Evolutionary conservation across 805 yeast genomes (phyloP).

Genomic region (Diddensiella caesifluorescens): DNA sequence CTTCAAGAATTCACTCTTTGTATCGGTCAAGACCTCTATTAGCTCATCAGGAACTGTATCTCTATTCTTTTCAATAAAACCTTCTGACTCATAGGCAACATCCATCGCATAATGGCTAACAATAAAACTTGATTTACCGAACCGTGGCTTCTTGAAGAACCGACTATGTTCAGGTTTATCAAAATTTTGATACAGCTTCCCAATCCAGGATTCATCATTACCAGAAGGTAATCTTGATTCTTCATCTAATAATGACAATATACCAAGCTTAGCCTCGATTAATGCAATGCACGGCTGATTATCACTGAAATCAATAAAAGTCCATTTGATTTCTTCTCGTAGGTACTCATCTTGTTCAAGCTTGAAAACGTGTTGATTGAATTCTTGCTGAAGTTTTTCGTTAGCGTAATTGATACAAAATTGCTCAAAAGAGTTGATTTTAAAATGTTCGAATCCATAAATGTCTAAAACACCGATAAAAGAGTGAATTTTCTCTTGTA

Average conservation of each 20-base stretch:
- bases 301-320: constrained; percentile 90
- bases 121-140: constrained; percentile 85
- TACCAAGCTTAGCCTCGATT: constrained; percentile 85
- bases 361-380: constrained; percentile 95
- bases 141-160: constrained; percentile 87
- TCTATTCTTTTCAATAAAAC: constrained; percentile 93
- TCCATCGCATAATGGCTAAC: constrained; percentile 94
- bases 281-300: constrained; percentile 94
- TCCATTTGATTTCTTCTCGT: constrained; percentile 91
- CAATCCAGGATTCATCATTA: constrained; percentile 85
- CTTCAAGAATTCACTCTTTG: constrained; percentile 61
- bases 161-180: constrained; percentile 69
- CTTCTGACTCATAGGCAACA: constrained; percentile 86
- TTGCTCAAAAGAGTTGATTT: constrained; percentile 91
- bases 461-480: constrained; percentile 97
- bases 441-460: constrained; percentile 95
- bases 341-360: constrained; percentile 94
- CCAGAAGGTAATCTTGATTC: constrained; percentile 95
- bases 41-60: constrained; percentile 97
- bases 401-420: constrained; percentile 73
- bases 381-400: constrained; percentile 94
- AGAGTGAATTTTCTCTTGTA: constrained; percentile 51
- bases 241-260: constrained; percentile 83
- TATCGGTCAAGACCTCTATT: constrained; percentile 68
- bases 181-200: constrained; percentile 80